Conservation (phyloP, 331 rosid species). For the Saraca asoca region DNA sequence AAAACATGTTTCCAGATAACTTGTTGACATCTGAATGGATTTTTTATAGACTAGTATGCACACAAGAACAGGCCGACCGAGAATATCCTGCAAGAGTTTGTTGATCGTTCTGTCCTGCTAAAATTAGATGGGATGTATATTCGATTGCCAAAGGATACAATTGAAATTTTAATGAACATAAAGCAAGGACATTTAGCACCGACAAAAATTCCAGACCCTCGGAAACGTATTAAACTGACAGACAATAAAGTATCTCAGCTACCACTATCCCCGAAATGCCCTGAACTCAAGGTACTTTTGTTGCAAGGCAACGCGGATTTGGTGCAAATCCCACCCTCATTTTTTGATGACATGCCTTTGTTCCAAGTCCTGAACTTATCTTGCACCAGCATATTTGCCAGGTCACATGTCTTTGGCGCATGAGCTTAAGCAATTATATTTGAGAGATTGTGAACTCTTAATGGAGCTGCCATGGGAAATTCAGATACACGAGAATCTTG, state of each 20-base stretch:
- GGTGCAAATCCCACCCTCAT: neutral
- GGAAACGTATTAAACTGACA: neutral
- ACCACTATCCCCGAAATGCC: neutral
- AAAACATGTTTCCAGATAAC: too few relatives aligned
- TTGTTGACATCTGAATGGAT: too few relatives aligned
- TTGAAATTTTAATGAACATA: neutral
- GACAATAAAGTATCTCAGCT: conserved; percentile 1
- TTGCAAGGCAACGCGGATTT: neutral
- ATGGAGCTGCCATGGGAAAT: too few relatives aligned
- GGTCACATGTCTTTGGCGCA: too few relatives aligned
- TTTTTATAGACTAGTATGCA: neutral
- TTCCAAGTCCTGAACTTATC: too few relatives aligned
- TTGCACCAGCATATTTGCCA: too few relatives aligned
- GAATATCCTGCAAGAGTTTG: too few relatives aligned
- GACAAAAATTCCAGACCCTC: neutral
- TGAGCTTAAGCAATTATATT: too few relatives aligned
- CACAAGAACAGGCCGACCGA: neutral
- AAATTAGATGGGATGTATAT: neutral
- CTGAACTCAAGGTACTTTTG: neutral
- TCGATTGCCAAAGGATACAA: neutral
- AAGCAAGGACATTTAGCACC: neutral
- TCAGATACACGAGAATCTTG: too few relatives aligned
- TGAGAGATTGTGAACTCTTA: too few relatives aligned
- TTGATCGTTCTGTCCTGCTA: neutral
- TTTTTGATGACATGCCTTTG: conserved; percentile 11